Base-by-base conservation (phyloP, 225 moss, liverwort and hornwort genomes). In the Anthoceros angustus region DNA sequence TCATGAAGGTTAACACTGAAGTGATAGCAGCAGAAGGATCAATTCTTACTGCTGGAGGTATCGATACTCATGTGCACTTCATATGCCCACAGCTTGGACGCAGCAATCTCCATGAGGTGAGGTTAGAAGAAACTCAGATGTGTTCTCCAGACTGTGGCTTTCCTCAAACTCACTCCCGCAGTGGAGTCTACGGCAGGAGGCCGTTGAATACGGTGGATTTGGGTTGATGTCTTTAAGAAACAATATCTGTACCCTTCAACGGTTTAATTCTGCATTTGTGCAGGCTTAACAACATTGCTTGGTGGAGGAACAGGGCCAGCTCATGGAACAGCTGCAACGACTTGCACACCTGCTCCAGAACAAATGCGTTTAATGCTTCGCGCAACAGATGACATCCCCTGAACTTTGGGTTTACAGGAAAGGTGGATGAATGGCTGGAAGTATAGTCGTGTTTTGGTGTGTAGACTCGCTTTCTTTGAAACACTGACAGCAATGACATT, bases 301-400 rank as follows among this genome's bases (percentile, higher is more conserved):
- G 95, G 95, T 63, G 95, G 95, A 25, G 95, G 95, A 39, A 95
- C 95, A 14, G 95, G 95, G 67, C 95, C 95, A 63, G 78, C 95
- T 42, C 85, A 86, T 77, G 95, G 95, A 21, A 88, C 95, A 43
- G 79, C 86, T 70, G 95, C 95, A 39, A 95, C 91, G 42, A 95
- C 95, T 0, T 95, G 95, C 75, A 95, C 95, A 62, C 95, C 95
- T 66, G 71, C 88, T 41, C 77, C 86, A 9, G 95, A 95, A 72
- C 91, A 91, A 20, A 95, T 95, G 91, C 78, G 83, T 49, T 80
- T 86, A 16, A 95, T 95, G 88, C 69, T 95, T 79, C 75, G 83
- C 68, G 76, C 91, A 21, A 87, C 91, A 42, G 95, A 95, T 70
- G 75, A 86, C 42, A 1, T 91, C 95, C 95, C 43, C 71, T 95